phyloP scores from a whole-genome alignment of 768 basidiomycete species.

The Lactifluus rugatus region DNA sequence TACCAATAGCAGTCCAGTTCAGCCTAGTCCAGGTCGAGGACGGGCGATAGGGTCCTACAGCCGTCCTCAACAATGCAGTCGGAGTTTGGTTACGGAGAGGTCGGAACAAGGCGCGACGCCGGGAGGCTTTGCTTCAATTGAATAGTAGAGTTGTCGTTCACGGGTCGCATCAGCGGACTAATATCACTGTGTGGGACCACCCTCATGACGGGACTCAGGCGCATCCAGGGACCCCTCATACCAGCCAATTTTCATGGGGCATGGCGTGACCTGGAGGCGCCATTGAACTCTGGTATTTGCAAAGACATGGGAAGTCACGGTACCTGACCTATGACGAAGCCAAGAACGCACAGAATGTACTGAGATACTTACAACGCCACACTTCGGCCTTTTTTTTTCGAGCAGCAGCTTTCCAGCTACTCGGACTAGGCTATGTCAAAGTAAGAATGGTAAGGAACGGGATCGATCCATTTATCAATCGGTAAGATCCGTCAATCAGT shows the following conservation, averaged over 20 bases:
- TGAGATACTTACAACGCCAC: neutral
- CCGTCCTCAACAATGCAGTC: neutral
- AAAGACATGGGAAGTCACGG: neutral
- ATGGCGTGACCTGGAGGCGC: neutral
- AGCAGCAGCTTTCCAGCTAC: neutral
- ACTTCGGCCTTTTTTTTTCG: neutral
- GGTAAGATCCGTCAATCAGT: neutral
- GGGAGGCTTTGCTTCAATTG: neutral
- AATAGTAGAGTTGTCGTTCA: neutral
- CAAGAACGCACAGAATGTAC: neutral
- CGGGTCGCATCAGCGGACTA: neutral
- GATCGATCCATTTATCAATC: neutral
- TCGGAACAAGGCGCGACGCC: neutral
- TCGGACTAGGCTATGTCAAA: neutral
- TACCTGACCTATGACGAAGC: neutral
- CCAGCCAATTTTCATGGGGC: neutral
- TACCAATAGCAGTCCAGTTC: neutral
- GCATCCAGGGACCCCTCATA: neutral
- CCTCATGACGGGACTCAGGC: neutral
- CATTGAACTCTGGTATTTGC: neutral
- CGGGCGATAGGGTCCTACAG: neutral
- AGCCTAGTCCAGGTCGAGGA: neutral
- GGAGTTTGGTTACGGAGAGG: neutral
- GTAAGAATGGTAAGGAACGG: neutral
- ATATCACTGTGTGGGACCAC: neutral